Base-by-base conservation (phyloP, 495 filamentous ascomycete species). In the Pseudotulostoma volvatum region DNA sequence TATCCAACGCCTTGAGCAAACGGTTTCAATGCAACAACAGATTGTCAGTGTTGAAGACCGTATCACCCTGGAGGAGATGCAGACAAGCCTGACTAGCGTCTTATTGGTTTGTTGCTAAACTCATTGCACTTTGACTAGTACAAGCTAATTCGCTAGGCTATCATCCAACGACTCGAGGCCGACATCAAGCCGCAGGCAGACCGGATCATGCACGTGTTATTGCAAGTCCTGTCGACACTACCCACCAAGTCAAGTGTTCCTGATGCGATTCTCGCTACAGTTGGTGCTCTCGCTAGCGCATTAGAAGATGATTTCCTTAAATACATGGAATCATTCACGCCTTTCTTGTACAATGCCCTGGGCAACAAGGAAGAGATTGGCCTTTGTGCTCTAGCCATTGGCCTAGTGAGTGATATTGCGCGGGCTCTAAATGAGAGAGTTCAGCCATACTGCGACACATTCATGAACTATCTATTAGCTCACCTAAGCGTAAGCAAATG, bases 371-470 rank as follows among this genome's bases (percentile, higher is more conserved):
- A 97, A 46, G 90, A 96, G 61, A 80, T 85, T 19, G 77, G 72
- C 56, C 70, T 96, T 23, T 97, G 92, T 67, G 73, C 87, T 28
- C 93, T 97, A 82, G 88, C 90, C 38, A 95, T 96, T 59, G 90
- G 90, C 40, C 67, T 96, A 33, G 87, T 95, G 43, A 93, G 88
- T 55, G 90, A 97, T 53, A 85, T 97, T 50, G 81, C 84, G 18
- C 81, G 90, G 44, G 86, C 87, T 7, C 65, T 96, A 58, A 85
- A 85, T 51, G 80, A 83, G 52, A 76, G 79, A 53, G 78, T 86
- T 47, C 82, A 87, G 60, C 90, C 88, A 36, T 96, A 76, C 64
- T 97, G 90, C 61, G 92, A 97, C 50, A 67, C 71, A 41, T 95
- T 96, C 55, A 97, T 97, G 90, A 97, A 96, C 61, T 79, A 84